Evolutionary conservation across 192 early-diverging fungal genomes (phyloP), one percentile per base, ranked within the genome.

Genomic region (Coemansia sp.): DNA sequence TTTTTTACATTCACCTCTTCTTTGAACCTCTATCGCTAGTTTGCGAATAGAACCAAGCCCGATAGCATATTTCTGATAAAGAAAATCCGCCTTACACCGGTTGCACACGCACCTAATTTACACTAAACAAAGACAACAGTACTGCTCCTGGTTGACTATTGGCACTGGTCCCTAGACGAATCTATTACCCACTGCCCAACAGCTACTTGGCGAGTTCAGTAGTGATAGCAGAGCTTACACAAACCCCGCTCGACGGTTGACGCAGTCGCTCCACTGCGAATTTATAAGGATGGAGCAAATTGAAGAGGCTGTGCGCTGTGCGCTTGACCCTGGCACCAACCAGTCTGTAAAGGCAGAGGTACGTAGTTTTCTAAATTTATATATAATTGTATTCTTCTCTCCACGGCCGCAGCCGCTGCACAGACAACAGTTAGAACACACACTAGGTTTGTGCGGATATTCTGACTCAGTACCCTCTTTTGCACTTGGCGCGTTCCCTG

Each of bases 281-380:
- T 32, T 32, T 58, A 17, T 6, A 8, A 29, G 40, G 67, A 88
- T 88, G 87, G 90, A 91, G 69, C 91, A 92, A 71, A 88, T 93
- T 67, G 91, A 90, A 80, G 84, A 93, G 77, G 91, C 91, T 19
- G 91, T 93, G 62, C 85, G 87, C 65, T 90, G 84, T 71, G 92
- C 94, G 29, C 82, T 93, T 31, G 90, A 91, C 81, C 92, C 92
- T 17, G 71, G 77, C 31, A 87, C 87, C 15, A 86, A 90, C 69
- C 85, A 84, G 24, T 82, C 79, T 39, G 62, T 93, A 61, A 90
- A 91, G 77, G 70, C 84, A 41, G 92, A 94, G 88, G 91, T 91
- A 87, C 70, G 83, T 36, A 2, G n/a, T 29, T 12, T 17, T 32
- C 11, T 48, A 46, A 46, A n/a, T 15, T 31, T 55, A 3, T 9